Conservation (phyloP, 2,329 filamentous ascomycete genomes). For the Fusarium vanettenii region DNA sequence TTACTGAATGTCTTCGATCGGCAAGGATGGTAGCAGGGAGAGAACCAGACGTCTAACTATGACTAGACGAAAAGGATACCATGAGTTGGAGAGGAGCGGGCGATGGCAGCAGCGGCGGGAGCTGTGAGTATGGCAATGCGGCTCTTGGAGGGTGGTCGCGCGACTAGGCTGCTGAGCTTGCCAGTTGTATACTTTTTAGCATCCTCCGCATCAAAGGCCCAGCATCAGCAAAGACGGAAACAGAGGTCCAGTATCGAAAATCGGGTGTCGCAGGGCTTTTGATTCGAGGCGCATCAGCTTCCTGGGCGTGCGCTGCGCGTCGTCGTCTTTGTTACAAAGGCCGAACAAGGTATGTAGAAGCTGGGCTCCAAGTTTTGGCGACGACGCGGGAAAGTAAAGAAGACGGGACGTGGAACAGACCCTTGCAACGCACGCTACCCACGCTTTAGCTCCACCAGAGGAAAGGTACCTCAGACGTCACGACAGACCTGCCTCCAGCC, state of each 20-base stretch:
- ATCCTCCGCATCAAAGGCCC: constrained; percentile 44
- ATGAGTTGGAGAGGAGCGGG: constrained; percentile 16
- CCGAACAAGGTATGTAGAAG: constrained; percentile 16
- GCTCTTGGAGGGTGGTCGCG: constrained; percentile 43
- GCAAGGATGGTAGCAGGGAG: neutral
- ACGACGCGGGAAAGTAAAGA: constrained; percentile 42
- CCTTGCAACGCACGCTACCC: constrained; percentile 27
- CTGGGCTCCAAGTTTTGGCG: constrained; percentile 39
- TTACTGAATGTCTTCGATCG: constrained; percentile 16
- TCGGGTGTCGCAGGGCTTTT: constrained; percentile 11
- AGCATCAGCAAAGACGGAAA: constrained; percentile 12
- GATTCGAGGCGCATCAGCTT: constrained; percentile 2
- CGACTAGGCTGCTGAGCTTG: constrained; percentile 47
- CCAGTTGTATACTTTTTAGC: constrained; percentile 38
- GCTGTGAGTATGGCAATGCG: constrained; percentile 34
- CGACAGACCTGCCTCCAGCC: constrained; percentile 30
- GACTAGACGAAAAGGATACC: neutral
- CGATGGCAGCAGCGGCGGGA: constrained; percentile 18
- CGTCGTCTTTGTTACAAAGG: constrained; percentile 18
- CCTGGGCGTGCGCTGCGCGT: constrained; percentile 4
- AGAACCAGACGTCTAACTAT: constrained; percentile 6
- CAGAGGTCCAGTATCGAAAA: neutral
- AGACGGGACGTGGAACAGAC: constrained; percentile 39
- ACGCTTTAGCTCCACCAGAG: constrained; percentile 28
- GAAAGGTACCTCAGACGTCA: constrained; percentile 32